Evolutionary conservation across 345 rosid genomes (phyloP).

Genomic region (Eucalyptus grandis): DNA sequence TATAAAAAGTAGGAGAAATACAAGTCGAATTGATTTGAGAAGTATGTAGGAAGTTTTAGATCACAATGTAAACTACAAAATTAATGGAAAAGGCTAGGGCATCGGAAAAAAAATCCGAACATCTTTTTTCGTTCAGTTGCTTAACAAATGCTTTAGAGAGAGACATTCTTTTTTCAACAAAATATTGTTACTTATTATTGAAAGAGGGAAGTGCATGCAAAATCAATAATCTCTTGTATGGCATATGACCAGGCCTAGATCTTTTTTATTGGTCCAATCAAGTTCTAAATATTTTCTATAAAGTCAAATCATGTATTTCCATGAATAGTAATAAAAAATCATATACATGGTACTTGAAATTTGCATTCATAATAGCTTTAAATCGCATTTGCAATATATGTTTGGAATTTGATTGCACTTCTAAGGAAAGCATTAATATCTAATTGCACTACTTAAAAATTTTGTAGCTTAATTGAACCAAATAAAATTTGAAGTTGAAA

Average conservation of each 20-base stretch:
- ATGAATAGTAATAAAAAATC: neutral
- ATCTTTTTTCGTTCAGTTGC: neutral
- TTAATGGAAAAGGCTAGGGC: neutral
- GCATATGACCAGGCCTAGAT: neutral
- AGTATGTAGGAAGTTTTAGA: neutral
- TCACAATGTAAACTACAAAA: neutral
- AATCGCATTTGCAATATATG: neutral
- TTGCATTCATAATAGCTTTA: neutral
- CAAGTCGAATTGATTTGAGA: neutral
- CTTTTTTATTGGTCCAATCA: neutral
- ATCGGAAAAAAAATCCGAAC: neutral
- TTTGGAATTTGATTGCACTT: neutral
- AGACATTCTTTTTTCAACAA: neutral
- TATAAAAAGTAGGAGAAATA: neutral
- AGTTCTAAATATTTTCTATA: neutral
- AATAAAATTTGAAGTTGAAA: neutral
- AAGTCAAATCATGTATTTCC: neutral
- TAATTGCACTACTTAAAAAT: neutral
- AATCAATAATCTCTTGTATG: neutral
- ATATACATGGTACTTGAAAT: neutral
- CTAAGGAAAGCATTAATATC: neutral
- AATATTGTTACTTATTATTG: neutral
- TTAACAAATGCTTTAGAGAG: neutral
- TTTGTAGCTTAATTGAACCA: accelerated
- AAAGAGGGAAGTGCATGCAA: neutral